These are phyloP conservation scores for Aechmea fasciata DNA, from an alignment of 176 grass and related monocot genomes.

Conservation along the genomic window DNA sequence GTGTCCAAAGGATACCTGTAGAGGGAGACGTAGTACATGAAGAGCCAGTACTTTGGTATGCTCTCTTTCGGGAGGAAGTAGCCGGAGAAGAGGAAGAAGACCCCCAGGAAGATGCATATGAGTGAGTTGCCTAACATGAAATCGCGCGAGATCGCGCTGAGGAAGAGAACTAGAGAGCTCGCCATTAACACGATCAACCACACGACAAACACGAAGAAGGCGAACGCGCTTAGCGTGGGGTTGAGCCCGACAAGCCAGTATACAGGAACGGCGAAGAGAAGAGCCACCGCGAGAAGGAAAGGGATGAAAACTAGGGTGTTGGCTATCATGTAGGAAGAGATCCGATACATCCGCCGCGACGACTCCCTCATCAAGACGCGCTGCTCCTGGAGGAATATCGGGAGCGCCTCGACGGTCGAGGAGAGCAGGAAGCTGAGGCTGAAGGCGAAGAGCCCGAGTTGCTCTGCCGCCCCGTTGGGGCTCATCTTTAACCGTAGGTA, in stretches of 20 bases:
- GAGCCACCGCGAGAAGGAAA: conserved; percentile 61
- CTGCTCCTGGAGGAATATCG: conserved; percentile 78
- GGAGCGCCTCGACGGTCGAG: conserved; percentile 73
- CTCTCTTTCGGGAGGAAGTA: conserved; percentile 86
- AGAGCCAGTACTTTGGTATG: conserved; percentile 80
- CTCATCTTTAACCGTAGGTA: conserved; percentile 42
- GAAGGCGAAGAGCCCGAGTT: conserved; percentile 88
- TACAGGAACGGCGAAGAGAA: conserved; percentile 53
- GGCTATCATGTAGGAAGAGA: conserved; percentile 73
- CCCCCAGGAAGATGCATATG: conserved; percentile 64
- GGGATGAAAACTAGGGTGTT: conserved; percentile 75
- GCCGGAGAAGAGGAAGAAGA: conserved; percentile 94
- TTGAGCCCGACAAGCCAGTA: conserved; percentile 77
- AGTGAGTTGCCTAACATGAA: conserved; percentile 81
- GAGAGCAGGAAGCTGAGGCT: conserved; percentile 93
- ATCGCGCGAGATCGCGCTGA: conserved; percentile 65
- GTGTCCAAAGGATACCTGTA: conserved; percentile 80
- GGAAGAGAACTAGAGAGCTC: conserved; percentile 79
- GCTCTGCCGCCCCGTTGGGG: conserved; percentile 43
- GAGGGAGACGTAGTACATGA: conserved; percentile 92
- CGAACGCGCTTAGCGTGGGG: conserved; percentile 31
- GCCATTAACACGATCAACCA: conserved; percentile 92
- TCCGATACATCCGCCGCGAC: conserved; percentile 52
- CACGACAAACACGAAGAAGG: conserved; percentile 64
- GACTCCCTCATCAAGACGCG: conserved; percentile 81